Evolutionary conservation across 768 basidiomycete genomes (phyloP), one percentile per base, ranked within the genome.

Genomic region (Calocera cornea): DNA sequence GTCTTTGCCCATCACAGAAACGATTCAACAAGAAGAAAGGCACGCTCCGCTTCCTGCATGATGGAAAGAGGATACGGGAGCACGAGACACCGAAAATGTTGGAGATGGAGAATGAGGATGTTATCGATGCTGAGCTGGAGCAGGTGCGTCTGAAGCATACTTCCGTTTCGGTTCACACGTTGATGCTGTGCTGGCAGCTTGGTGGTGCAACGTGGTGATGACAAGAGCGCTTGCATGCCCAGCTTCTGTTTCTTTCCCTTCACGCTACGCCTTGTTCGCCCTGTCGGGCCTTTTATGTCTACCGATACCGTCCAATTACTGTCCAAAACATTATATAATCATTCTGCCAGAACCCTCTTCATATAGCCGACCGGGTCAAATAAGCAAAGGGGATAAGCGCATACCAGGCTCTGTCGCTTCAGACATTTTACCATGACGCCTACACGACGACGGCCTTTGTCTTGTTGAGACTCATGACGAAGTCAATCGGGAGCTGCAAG

Each of bases 61-160:
- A 97, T 73, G 95, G 95, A 33, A 73, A 77, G 66, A 83, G 93
- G 75, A 91, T 97, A 82, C 81, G 81, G 69, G 92, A 94, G 49
- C 89, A 92, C 17, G 92, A 95, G 72, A 95, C 94, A 24, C 95
- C 94, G 0, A 72, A 79, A 10, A 83, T 85, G 14, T 81, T 97
- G 64, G 92, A 90, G 10, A 91, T 97, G 89, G 92, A 95, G 87
- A 78, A 80, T 31, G 76, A 76, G 50, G 94, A 97, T 75, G 86
- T 92, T 2, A 93, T 97, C 77, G 94, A 97, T 82, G 94, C 54
- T 16, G 54, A 60, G 54, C 54, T 60, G 27, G 54, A 60, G 54
- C 54, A 60, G 54, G 54, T 60, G 54, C 24, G 54, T 33, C 31
- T 27, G 10, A 60, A 24, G 7, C 7, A 19, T 8, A 29, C 31